phyloP scores from a whole-genome alignment of 345 rosid genomes.

The Euphorbia peplus region DNA sequence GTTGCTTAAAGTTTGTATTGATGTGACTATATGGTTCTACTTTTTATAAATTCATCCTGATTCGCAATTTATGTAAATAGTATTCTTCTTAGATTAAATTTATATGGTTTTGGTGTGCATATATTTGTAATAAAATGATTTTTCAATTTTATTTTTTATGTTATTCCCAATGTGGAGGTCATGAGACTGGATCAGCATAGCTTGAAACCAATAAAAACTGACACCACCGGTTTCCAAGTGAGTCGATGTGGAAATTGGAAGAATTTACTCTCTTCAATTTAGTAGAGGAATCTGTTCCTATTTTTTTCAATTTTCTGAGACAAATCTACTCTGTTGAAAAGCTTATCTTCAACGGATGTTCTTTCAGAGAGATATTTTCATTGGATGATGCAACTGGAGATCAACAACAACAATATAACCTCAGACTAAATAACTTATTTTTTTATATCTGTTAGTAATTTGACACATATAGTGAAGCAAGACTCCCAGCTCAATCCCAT shows the following conservation, averaged over 20 bases:
- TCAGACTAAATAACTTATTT: accelerated
- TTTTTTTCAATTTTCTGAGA: not conserved
- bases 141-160: not conserved
- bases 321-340: constrained; percentile 9
- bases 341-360: not conserved
- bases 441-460: not conserved
- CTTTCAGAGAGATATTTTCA: constrained; percentile 11
- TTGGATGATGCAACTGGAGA: no score
- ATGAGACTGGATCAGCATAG: not conserved
- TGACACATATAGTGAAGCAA: constrained; percentile 5
- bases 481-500: not conserved
- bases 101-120: no score
- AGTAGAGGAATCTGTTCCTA: not conserved
- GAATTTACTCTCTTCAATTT: not conserved
- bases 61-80: no score
- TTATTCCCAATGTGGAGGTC: not conserved
- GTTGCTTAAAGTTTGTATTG: no score
- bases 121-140: not conserved
- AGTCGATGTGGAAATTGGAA: not conserved
- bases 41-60: no score
- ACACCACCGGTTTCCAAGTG: not conserved
- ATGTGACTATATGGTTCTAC: no score
- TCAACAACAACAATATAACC: not conserved
- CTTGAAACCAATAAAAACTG: not conserved
- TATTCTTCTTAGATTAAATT: no score